Evolutionary conservation across 108 stramenopile genomes (phyloP).

Genomic region (Mediolabrus comicus): DNA sequence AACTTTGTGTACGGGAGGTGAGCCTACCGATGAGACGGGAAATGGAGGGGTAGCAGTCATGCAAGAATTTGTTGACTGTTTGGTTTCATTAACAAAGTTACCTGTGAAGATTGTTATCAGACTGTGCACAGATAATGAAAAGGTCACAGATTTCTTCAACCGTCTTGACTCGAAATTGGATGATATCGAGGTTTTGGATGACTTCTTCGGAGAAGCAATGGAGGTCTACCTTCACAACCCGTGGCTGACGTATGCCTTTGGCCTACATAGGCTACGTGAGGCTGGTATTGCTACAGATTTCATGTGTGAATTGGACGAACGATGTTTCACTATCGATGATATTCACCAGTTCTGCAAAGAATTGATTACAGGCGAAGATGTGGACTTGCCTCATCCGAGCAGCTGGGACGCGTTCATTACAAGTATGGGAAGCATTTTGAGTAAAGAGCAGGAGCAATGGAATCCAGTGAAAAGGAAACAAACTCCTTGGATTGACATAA

Average conservation of each 20-base stretch:
- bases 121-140: conserved; percentile 77
- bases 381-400: conserved; percentile 33
- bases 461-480: conserved; percentile 36
- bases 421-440: not conserved
- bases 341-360: conserved; percentile 55
- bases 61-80: conserved; percentile 35
- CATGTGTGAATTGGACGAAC: conserved; percentile 60
- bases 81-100: conserved; percentile 56
- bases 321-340: conserved; percentile 57
- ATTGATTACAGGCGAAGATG: conserved; percentile 52
- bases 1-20: conserved; percentile 56
- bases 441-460: conserved; percentile 41
- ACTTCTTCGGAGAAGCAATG: conserved; percentile 43
- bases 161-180: conserved; percentile 66
- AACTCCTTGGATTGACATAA: conserved; percentile 28
- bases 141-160: conserved; percentile 67
- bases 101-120: conserved; percentile 76
- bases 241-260: conserved; percentile 70
- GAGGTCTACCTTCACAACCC: conserved; percentile 58
- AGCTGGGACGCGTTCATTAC: conserved; percentile 7
- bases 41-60: conserved; percentile 13
- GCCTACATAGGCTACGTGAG: conserved; percentile 71
- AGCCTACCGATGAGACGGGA: conserved; percentile 44
- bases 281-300: conserved; percentile 61
- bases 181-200: conserved; percentile 77